Evolutionary conservation across 495 filamentous ascomycete genomes (phyloP).

Genomic region (Copromyces sp.): DNA sequence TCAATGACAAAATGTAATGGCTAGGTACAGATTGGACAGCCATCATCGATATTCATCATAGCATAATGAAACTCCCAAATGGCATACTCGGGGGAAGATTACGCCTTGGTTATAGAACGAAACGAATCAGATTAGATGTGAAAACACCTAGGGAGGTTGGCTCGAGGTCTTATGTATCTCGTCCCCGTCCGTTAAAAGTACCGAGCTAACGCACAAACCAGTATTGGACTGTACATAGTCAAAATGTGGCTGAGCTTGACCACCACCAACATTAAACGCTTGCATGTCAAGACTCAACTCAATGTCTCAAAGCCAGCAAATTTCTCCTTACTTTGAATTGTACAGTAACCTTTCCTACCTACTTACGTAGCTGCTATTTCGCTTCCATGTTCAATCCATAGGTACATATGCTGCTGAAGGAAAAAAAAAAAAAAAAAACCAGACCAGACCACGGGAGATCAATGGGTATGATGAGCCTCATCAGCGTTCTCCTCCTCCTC

Average conservation of each 20-base stretch:
- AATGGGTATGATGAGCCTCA: background rate
- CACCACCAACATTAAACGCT: background rate
- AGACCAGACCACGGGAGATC: background rate
- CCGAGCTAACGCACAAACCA: too few species aligned
- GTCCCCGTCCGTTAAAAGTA: too few species aligned
- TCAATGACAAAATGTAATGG: too few species aligned
- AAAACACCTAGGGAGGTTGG: too few species aligned
- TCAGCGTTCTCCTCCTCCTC: background rate
- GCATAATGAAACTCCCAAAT: too few species aligned
- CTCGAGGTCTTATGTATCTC: too few species aligned
- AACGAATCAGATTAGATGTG: too few species aligned
- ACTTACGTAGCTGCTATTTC: background rate
- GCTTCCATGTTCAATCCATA: background rate
- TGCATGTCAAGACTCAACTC: background rate
- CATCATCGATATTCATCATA: too few species aligned
- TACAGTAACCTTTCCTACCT: background rate
- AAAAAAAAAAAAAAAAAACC: background rate
- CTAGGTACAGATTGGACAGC: too few species aligned
- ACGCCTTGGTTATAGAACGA: too few species aligned
- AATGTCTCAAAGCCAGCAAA: background rate
- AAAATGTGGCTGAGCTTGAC: background rate
- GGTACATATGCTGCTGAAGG: background rate
- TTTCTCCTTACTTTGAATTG: background rate
- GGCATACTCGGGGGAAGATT: too few species aligned
- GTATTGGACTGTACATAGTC: background rate